Conservation (phyloP, 2,329 filamentous ascomycete genomes). For the Diplodia seriata region DNA sequence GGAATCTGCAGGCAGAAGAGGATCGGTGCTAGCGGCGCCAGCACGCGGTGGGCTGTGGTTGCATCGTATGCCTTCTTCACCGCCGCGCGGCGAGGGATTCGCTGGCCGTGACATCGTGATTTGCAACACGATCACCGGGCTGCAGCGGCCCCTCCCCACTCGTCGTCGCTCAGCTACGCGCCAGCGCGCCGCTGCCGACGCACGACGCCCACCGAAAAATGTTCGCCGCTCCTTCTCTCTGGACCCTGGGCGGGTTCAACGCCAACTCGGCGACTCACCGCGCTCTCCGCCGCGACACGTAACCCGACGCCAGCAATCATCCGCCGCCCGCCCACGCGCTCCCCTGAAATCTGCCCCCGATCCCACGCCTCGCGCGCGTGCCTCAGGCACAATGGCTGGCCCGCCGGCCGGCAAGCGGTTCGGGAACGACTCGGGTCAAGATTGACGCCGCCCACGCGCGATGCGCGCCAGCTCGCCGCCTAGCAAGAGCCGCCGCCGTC, state of each 20-base stretch:
- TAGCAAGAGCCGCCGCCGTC: slow-evolving; percentile 23
- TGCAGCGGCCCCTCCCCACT: slow-evolving; percentile 32
- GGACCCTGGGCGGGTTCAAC: slow-evolving; percentile 24
- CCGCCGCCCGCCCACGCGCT: slow-evolving; percentile 16
- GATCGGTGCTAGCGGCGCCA: slow-evolving; percentile 18
- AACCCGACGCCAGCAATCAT: neutral
- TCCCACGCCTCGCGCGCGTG: neutral
- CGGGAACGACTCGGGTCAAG: slow-evolving; percentile 29
- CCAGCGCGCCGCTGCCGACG: slow-evolving; percentile 16
- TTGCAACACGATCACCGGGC: slow-evolving; percentile 31
- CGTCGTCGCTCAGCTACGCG: slow-evolving; percentile 19
- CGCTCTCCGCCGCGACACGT: slow-evolving; percentile 2
- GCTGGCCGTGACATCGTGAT: slow-evolving; percentile 31
- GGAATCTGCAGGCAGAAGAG: slow-evolving; percentile 15
- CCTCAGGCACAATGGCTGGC: slow-evolving; percentile 8
- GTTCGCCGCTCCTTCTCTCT: neutral
- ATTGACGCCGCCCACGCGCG: slow-evolving; percentile 15
- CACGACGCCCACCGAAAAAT: slow-evolving; percentile 10
- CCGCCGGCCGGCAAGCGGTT: slow-evolving; percentile 18
- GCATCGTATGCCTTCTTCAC: slow-evolving; percentile 29
- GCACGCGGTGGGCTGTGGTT: slow-evolving; percentile 20
- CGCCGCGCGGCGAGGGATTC: slow-evolving; percentile 26
- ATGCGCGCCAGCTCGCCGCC: slow-evolving; percentile 13
- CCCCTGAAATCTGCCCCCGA: slow-evolving; percentile 23
- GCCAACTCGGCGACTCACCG: neutral